Conservation (phyloP, 768 basidiomycete species). For the Erythrobasidium yunnanense region DNA sequence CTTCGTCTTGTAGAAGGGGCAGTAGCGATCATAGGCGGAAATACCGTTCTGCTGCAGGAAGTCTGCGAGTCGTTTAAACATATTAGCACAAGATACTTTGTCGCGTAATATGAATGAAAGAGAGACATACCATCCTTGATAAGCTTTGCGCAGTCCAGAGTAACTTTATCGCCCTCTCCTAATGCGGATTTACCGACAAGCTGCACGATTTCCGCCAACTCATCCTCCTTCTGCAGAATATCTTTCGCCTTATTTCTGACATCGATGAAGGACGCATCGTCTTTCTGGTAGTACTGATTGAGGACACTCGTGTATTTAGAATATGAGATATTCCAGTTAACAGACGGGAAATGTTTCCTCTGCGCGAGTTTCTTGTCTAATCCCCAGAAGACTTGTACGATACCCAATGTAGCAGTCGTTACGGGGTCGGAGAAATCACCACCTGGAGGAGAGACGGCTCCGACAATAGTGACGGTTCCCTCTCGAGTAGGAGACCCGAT, state of each 20-base stretch:
- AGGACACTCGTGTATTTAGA: slow-evolving; percentile 62
- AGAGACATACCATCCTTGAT: slow-evolving; percentile 56
- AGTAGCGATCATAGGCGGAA: slow-evolving; percentile 92
- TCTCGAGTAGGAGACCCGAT: slow-evolving; percentile 75
- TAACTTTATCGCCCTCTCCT: slow-evolving; percentile 95
- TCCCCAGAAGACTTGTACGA: slow-evolving; percentile 99
- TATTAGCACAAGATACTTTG: neutral
- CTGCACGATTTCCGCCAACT: slow-evolving; percentile 96
- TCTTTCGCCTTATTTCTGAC: slow-evolving; percentile 85
- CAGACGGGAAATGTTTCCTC: slow-evolving; percentile 98
- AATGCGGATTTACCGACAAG: slow-evolving; percentile 98
- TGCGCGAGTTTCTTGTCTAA: slow-evolving; percentile 98
- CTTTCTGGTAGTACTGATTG: slow-evolving; percentile 69
- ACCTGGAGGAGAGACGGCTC: slow-evolving; percentile 96
- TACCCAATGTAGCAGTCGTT: slow-evolving; percentile 90
- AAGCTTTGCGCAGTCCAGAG: slow-evolving; percentile 91
- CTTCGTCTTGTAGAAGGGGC: slow-evolving; percentile 61
- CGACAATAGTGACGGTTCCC: slow-evolving; percentile 95
- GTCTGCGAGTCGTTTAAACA: slow-evolving; percentile 45
- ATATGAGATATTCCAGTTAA: slow-evolving; percentile 99
- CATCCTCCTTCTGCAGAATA: slow-evolving; percentile 96
- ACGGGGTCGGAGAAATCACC: slow-evolving; percentile 99
- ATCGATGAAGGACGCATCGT: slow-evolving; percentile 89
- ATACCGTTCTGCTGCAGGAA: slow-evolving; percentile 98
- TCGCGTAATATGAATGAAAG: too few species aligned